Evolutionary conservation across 805 yeast species (phyloP).

Genomic region (Candida khao-thaluensis): DNA sequence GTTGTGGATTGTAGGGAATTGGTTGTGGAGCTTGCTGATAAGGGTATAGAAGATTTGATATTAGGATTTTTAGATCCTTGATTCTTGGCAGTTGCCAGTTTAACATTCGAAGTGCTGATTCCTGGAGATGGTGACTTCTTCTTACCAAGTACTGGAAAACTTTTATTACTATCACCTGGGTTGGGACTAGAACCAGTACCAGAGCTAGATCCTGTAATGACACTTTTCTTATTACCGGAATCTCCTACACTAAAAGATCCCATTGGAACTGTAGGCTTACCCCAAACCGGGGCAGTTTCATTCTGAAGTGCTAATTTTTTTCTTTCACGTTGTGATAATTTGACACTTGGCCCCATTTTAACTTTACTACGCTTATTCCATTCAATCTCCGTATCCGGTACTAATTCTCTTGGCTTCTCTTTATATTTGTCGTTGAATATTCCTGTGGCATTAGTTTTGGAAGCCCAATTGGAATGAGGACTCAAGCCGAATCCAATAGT

Average conservation of each 20-base stretch:
- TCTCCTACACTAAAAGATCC: background rate
- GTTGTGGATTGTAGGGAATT: background rate
- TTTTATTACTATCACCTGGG: background rate
- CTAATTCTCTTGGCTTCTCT: background rate
- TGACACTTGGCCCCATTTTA: constrained; percentile 36
- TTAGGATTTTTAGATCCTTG: background rate
- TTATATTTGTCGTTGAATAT: constrained; percentile 9
- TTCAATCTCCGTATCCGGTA: constrained; percentile 1
- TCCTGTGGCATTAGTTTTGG: constrained; percentile 15
- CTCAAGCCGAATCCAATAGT: constrained; percentile 18
- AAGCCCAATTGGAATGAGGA: constrained; percentile 29
- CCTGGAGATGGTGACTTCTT: background rate
- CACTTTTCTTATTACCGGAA: background rate
- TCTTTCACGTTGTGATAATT: constrained; percentile 61
- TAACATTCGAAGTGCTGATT: background rate
- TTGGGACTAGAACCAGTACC: background rate
- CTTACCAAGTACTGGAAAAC: constrained; percentile 1
- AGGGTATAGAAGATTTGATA: background rate
- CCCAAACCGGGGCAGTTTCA: constrained; percentile 4
- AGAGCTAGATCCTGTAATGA: background rate
- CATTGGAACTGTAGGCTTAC: background rate
- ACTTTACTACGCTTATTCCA: constrained; percentile 22
- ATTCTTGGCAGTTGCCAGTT: background rate
- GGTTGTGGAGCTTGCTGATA: background rate
- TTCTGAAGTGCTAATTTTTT: constrained; percentile 34